Base-by-base conservation (phyloP, 257 asterid genomes). In the Primulina eburnea region DNA sequence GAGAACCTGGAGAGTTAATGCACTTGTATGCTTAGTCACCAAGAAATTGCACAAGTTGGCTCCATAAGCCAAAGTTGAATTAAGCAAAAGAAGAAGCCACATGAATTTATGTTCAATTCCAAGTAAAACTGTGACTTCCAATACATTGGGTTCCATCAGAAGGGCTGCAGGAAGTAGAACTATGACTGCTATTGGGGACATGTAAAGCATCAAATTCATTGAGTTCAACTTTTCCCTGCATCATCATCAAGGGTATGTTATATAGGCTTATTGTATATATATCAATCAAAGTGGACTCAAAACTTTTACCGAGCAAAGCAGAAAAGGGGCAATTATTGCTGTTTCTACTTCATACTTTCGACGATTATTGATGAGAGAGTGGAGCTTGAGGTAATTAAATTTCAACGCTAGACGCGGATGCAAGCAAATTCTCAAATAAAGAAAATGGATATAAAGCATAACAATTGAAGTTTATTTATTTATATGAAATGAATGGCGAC, bases 141-240 rank as follows among this genome's bases (percentile, higher is more conserved):
- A 38, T 18, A 90, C 98, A 3, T 90, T 81, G 34, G 98, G 97
- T 76, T 92, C 98, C 97, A 92, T 83, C 59, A 86, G 61, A 29
- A 87, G 72, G 5, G 94, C 79, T 7, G 92, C 90, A 3, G 98
- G 97, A 76, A 93, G 77, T 75, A 93, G 71, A 74, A 86, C 94
- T n/a, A 87, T 56, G 11, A 93, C 86, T 9, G 98, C 97, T 8
- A 92, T 81, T 35, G 98, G 98, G 62, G 98, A 82, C 98, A 92
- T 92, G 50, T 90, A 92, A 65, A 92, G 96, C 86, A 93, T 80
- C 93, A 93, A 80, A 77, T 93, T 93, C 97, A 93, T 90, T 50
- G 98, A 93, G 88, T 93, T 93, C 84, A 93, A 74, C 81, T 84
- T 93, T 84, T 93, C 98, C 87, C 98, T 92, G 85, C 76, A 79